These are phyloP conservation scores for Coelastrella sp. DNA, from an alignment of 139 green algal species.

Conservation along the genomic window DNA sequence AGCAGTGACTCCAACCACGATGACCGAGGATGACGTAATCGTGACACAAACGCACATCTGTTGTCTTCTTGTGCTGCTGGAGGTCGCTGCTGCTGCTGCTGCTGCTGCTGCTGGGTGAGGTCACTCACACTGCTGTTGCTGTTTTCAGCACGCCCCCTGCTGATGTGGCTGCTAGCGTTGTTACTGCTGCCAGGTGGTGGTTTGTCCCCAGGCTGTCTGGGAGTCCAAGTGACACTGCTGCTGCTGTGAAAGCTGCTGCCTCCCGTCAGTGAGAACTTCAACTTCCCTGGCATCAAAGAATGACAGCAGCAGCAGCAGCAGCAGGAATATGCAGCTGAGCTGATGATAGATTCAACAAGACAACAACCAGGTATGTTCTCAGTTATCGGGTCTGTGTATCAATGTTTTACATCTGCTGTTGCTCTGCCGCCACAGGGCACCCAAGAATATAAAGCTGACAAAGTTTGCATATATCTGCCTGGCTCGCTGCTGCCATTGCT, in stretches of 20 bases:
- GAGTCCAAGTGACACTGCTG: conserved; percentile 30
- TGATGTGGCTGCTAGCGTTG: background rate
- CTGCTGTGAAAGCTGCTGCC: conserved; percentile 65
- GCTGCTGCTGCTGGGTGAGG: conserved; percentile 4
- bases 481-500: background rate
- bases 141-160: background rate
- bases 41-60: background rate
- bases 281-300: no score
- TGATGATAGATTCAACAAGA: background rate
- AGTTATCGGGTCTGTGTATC: no score
- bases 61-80: background rate
- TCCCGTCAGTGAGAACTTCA: conserved; percentile 74
- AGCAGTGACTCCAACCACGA: conserved; percentile 52
- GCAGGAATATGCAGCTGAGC: background rate
- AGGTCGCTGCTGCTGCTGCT: background rate
- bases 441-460: no score
- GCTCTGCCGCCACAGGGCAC: no score
- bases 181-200: background rate
- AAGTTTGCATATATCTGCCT: background rate
- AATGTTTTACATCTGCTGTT: no score
- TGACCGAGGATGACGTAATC: conserved; percentile 62
- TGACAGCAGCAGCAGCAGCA: no score
- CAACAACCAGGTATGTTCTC: no score
- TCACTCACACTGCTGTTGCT: background rate
- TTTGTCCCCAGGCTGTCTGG: conserved; percentile 41